These are phyloP conservation scores for Mucor plumbeus DNA, from an alignment of 371 early-diverging fungal species.

Conservation along the genomic window DNA sequence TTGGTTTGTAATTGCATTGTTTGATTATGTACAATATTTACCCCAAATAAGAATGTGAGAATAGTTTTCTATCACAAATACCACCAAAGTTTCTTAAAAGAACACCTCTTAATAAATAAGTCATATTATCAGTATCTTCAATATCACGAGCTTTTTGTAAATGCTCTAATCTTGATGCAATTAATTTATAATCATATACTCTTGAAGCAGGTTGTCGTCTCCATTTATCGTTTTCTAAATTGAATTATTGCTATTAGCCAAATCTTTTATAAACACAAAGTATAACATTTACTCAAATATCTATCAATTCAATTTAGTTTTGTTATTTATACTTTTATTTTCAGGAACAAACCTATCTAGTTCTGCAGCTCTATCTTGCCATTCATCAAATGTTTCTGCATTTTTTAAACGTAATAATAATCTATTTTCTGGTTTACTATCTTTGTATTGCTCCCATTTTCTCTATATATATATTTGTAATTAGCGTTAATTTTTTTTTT, in stretches of 20 bases:
- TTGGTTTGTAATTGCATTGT: background rate
- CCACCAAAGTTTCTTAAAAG: conserved; percentile 76
- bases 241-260: background rate
- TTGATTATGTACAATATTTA: conserved; percentile 13
- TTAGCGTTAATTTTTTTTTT: too few relatives aligned
- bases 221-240: conserved; percentile 63
- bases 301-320: background rate
- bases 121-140: conserved; percentile 64
- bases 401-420: conserved; percentile 40
- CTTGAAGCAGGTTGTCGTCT: conserved; percentile 54
- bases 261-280: background rate
- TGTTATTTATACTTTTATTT: background rate
- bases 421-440: conserved; percentile 47
- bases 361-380: conserved; percentile 58
- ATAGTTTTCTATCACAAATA: conserved; percentile 68
- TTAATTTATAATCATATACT: conserved; percentile 74
- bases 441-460: conserved; percentile 38
- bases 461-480: conserved; percentile 20
- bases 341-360: conserved; percentile 55
- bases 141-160: conserved; percentile 55
- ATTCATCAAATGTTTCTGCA: conserved; percentile 64
- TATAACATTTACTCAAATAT: conserved; percentile 17
- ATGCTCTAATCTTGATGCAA: conserved; percentile 58
- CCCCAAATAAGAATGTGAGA: conserved; percentile 63
- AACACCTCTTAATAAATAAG: conserved; percentile 66